Evolutionary conservation across 768 basidiomycete species (phyloP), one percentile per base, ranked within the genome.

Genomic region (Crepidotus variabilis): DNA sequence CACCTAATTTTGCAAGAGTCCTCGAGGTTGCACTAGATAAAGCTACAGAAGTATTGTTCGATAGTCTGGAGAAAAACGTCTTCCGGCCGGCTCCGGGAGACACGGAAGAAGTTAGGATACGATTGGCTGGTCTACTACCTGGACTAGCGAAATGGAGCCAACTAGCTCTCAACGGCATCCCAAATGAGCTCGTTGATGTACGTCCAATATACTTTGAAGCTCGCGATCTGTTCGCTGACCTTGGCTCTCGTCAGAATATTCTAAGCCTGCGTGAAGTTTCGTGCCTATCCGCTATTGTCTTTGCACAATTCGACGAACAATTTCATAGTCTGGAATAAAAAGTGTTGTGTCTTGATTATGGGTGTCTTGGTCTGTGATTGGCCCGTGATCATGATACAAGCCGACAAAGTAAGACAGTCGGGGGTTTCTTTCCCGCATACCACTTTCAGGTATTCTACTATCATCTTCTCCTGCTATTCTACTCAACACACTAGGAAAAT

Each of bases 111-210:
- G 67, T 77, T 50, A 78, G 80, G 61, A 81, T 91, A 50, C 75
- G 90, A 47, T 69, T 97, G 13, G 95, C 92, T 13, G 85, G 86
- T 5, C 71, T 96, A 61, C 71, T 98, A 24, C 94, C 94, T 3
- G 88, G 83, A 0, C 72, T 97, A 43, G 85, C 88, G 54, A 75
- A 84, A 55, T 94, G 93, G 92, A 87, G 86, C 63, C 82, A 82
- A 60, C 56, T 84, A 56, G 85, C 86, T 36, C 67, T 93, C 61
- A 79, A 83, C 59, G 81, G 81, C 16, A 67, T 87, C 54, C 91
- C 90, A 34, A 92, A 91, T 67, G 90, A 90, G 67, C 73, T 93
- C 60, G 81, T 92, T 23, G 92, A 94, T 73, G 93, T 92, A 66
- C 70, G 89, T 80, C 6, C 48, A 45, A 2, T 2, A 55, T 49